Evolutionary conservation across 2,329 filamentous ascomycete species (phyloP).

Genomic region (Aspergillus brasiliensis): DNA sequence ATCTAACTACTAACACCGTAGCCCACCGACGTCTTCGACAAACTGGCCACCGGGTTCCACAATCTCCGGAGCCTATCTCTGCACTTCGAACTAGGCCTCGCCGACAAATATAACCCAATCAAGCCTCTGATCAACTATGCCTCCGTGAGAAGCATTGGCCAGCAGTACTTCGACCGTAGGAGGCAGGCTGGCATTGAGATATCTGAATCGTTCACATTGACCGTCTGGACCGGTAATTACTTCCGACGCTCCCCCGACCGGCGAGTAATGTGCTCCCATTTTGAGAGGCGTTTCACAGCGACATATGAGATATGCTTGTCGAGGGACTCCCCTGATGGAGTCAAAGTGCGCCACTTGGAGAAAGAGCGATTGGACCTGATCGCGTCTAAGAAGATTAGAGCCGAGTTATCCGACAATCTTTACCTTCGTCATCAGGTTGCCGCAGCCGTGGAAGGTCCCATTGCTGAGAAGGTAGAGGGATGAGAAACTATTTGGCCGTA

Average conservation of each 20-base stretch:
- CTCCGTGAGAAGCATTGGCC: neutral
- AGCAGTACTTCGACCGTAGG: neutral
- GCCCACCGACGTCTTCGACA: neutral
- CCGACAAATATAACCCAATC: neutral
- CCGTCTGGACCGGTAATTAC: neutral
- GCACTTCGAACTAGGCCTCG: neutral
- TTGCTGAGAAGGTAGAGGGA: too few relatives aligned
- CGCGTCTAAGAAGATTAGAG: too few relatives aligned
- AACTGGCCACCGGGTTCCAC: neutral
- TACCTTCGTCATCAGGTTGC: too few relatives aligned
- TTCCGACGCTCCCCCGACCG: neutral
- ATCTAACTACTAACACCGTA: neutral
- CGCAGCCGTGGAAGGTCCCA: too few relatives aligned
- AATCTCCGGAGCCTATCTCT: neutral
- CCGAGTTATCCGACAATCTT: too few relatives aligned
- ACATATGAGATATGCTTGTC: too few relatives aligned
- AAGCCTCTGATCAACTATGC: neutral
- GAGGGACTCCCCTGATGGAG: too few relatives aligned
- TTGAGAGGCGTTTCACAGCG: too few relatives aligned
- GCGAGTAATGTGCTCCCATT: neutral
- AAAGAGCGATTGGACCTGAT: too few relatives aligned
- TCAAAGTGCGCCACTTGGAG: too few relatives aligned
- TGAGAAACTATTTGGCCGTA: too few relatives aligned
- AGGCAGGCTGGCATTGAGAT: neutral
- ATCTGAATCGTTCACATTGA: neutral